A percentile compares a stretch with the other conserved stretches of the same genome.
Evolutionary conservation across 441 rosid species (phyloP).

Genomic region (Corymbia citriodora): DNA sequence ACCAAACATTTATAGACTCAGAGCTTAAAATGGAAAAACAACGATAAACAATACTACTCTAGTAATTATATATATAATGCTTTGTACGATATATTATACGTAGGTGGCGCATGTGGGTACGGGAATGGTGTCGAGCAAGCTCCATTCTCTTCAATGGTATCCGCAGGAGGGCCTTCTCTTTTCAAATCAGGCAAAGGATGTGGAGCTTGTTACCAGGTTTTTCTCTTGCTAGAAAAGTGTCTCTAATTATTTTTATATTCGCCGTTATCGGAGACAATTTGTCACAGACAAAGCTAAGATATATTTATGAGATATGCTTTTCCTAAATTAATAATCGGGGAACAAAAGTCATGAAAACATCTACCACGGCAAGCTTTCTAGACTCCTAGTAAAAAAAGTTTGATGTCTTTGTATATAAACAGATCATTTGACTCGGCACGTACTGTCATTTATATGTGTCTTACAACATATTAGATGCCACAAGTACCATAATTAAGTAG

Average conservation of each 20-base stretch:
- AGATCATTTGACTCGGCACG: background rate
- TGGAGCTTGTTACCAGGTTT: conserved; percentile 43
- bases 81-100: background rate
- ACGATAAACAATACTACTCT: background rate
- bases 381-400: background rate
- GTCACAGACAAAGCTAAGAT: background rate
- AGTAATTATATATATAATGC: background rate
- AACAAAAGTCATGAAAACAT: background rate
- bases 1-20: background rate
- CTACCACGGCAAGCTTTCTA: background rate
- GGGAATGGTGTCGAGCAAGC: conserved; percentile 14
- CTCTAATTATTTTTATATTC: background rate
- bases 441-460: background rate
- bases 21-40: background rate
- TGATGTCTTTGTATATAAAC: background rate
- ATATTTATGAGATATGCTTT: background rate
- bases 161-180: conserved; percentile 45
- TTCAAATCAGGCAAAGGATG: conserved; percentile 42
- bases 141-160: conserved; percentile 27
- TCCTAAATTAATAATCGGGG: background rate
- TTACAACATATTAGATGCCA: too few relatives aligned
- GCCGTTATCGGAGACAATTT: background rate
- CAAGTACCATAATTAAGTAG: background rate
- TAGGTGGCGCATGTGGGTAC: conserved; percentile 54
- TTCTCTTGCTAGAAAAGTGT: background rate